Percentiles rank a stretch among this genome's conserved stretches.
These are phyloP conservation scores for Codiaeum variegatum DNA, from an alignment of 441 rosid species.

Conservation along the genomic window DNA sequence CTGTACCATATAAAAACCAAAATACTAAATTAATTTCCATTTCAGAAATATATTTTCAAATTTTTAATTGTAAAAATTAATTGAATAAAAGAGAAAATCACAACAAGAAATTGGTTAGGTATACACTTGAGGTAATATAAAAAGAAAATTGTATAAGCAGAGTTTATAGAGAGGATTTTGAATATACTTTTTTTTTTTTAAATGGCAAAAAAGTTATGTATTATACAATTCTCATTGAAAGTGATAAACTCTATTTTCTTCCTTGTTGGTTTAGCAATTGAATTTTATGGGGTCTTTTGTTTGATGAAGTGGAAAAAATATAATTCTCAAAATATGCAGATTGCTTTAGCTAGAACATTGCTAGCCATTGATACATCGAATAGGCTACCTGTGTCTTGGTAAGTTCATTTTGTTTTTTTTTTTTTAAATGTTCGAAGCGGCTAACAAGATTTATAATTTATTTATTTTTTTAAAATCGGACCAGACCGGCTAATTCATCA, in stretches of 20 bases:
- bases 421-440: background rate
- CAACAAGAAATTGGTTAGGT: too few species aligned
- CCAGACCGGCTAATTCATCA: too few species aligned
- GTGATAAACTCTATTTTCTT: background rate
- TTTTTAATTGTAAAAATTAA: too few species aligned
- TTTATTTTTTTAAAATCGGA: too few species aligned
- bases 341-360: background rate
- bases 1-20: too few species aligned
- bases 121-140: too few species aligned
- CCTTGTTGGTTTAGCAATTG: background rate
- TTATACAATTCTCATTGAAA: background rate
- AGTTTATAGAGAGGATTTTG: background rate
- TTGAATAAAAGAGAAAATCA: too few species aligned
- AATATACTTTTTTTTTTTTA: background rate
- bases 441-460: background rate
- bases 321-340: background rate
- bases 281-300: conserved; percentile 4
- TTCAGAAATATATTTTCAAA: too few species aligned
- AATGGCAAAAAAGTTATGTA: background rate
- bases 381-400: conserved; percentile 1
- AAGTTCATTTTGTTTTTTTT: background rate
- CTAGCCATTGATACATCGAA: background rate
- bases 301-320: background rate
- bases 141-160: background rate
- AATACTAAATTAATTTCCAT: too few species aligned